Conservation (phyloP, 2,329 filamentous ascomycete species). For the Furcasterigmium furcatum region DNA sequence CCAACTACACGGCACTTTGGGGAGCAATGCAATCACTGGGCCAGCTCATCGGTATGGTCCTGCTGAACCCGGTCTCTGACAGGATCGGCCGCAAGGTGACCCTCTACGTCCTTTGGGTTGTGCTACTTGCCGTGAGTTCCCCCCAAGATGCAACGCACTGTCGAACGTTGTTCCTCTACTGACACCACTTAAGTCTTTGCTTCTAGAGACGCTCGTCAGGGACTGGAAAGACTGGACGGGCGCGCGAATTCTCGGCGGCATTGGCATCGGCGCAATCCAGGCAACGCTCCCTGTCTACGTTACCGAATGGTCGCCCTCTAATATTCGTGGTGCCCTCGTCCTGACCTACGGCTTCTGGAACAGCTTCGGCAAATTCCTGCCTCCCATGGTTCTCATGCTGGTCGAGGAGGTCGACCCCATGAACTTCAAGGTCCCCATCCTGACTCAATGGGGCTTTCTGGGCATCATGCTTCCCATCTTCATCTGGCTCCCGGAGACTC, state of each 20-base stretch:
- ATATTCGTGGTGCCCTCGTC: constrained; percentile 32
- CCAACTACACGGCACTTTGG: constrained; percentile 30
- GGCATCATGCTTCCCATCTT: constrained; percentile 35
- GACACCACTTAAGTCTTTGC: constrained; percentile 30
- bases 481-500: constrained; percentile 31
- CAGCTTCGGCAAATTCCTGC: constrained; percentile 36
- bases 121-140: constrained; percentile 15
- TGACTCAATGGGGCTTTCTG: constrained; percentile 41
- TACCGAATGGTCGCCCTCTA: constrained; percentile 34
- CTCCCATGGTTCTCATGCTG: constrained; percentile 32
- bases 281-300: constrained; percentile 37
- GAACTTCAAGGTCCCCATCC: constrained; percentile 34
- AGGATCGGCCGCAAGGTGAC: constrained; percentile 24
- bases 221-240: constrained; percentile 35
- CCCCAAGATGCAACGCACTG: background rate
- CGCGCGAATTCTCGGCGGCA: constrained; percentile 26
- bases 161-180: background rate
- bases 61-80: constrained; percentile 18
- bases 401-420: constrained; percentile 24
- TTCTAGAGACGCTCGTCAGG: constrained; percentile 30
- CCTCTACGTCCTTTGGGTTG: constrained; percentile 24
- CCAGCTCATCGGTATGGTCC: constrained; percentile 33
- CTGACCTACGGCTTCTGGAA: constrained; percentile 41
- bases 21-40: constrained; percentile 34
- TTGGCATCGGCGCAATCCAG: constrained; percentile 38